Conservation (phyloP, 164 flowering plant species). For the Piper betle region DNA sequence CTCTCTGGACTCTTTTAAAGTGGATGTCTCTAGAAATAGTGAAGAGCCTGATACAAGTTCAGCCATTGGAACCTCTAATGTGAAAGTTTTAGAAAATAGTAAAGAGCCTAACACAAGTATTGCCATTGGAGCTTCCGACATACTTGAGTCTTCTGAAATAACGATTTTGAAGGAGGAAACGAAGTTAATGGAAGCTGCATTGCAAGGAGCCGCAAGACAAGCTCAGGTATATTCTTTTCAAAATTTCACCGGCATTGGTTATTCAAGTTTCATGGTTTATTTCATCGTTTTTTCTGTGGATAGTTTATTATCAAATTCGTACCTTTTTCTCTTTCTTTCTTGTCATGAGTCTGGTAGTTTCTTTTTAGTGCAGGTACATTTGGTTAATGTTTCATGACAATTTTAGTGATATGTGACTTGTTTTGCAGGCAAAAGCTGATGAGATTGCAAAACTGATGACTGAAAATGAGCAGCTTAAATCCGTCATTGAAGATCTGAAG, state of each 20-base stretch:
- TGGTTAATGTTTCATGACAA: background rate
- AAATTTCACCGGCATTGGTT: background rate
- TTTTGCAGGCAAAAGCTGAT: slow-evolving; percentile 84
- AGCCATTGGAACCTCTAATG: no score
- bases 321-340: background rate
- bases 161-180: slow-evolving; percentile 74
- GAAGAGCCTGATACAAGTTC: no score
- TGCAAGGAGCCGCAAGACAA: slow-evolving; percentile 97
- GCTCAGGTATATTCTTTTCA: slow-evolving; percentile 55
- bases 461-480: slow-evolving; percentile 85
- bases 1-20: slow-evolving; percentile 18
- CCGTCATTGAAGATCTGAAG: slow-evolving; percentile 59
- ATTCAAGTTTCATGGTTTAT: background rate
- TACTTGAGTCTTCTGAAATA: slow-evolving; percentile 33
- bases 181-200: slow-evolving; percentile 95
- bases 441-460: slow-evolving; percentile 86
- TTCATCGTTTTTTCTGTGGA: background rate
- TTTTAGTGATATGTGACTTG: background rate
- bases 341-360: background rate
- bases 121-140: slow-evolving; percentile 19
- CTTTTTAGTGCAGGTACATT: no score
- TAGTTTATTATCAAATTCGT: no score
- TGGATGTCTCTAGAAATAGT: slow-evolving; percentile 7
- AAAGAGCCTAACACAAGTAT: slow-evolving; percentile 30
- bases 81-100: no score